Base-by-base conservation (phyloP, 2,329 filamentous ascomycete species). In the Phialemoniopsis sp. region DNA sequence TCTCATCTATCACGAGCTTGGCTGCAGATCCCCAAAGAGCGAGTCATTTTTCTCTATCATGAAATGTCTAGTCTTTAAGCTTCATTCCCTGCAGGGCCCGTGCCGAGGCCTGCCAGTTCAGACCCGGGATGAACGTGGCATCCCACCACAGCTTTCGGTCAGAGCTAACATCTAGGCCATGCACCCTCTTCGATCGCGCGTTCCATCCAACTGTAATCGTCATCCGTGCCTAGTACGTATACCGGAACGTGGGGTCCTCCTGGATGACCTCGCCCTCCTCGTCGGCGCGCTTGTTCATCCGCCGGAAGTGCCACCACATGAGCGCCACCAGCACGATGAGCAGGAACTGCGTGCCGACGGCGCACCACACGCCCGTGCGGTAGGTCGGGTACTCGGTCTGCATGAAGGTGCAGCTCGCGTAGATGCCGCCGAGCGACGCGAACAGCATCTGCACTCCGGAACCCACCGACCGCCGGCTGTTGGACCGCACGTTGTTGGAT, bases 391-490 rank as follows among this genome's bases (percentile, higher is more conserved):
- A 54, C 34, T 57, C 54, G 37, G 52, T 49, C 42, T 58, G 54
- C 50, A 52, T 56, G 37, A 59, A 58, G 1, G 54, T 57, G 13
- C 50, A 55, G 17, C 46, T 52, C 8, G 52, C 54, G 40, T 55
- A 58, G 9, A 59, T 56, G 8, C 55, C 55, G 0, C 58, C 58
- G 19, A 57, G 48, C 1, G 55, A 52, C 1, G 56, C 57, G 40
- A 59, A 57, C 1, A 56, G 36, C 35, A 59, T 52, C 37, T 60
- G 55, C 8, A 57, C 47, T 5, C 53, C 56, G 19, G 50, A 57
- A 8, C 49, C 55, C 4, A 62, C 52, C 29, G 45, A 48, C n/a
- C 55, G 41, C 13, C 16, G 34, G 18, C 13, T 39, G 31, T 34
- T 34, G 33, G 18, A 34, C 2, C 14, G 26, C 29, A 17, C 15